A percentile compares a stretch with the other conserved stretches of the same genome.
Evolutionary conservation across 345 rosid genomes (phyloP).

Genomic region (Lenwebbia sp.): DNA sequence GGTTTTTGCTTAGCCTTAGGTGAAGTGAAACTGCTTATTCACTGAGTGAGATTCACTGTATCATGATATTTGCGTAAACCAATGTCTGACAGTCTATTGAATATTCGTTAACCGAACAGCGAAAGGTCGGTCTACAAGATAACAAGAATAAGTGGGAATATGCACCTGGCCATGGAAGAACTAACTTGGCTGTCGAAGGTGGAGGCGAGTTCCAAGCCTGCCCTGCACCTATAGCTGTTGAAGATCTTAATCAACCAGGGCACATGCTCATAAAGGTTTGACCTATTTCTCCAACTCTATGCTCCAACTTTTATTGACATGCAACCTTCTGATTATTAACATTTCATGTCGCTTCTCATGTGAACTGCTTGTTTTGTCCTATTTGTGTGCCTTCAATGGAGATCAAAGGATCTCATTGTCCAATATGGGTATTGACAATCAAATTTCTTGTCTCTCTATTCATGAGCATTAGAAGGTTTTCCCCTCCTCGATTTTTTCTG

Average conservation of each 20-base stretch:
- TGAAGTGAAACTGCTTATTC: not conserved
- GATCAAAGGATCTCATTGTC: not conserved
- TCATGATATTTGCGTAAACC: not conserved
- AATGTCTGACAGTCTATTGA: not conserved
- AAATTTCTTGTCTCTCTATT: not conserved
- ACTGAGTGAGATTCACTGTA: not conserved
- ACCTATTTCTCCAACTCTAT: not conserved
- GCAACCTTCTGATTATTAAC: not conserved
- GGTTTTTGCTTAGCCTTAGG: not conserved
- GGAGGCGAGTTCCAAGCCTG: constrained; percentile 26
- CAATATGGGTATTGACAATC: not conserved
- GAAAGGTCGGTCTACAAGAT: constrained; percentile 8
- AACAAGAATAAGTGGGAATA: constrained; percentile 12
- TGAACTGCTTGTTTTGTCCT: not conserved
- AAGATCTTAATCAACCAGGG: constrained; percentile 48
- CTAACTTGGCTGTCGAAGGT: constrained; percentile 33
- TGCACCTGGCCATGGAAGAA: constrained; percentile 10
- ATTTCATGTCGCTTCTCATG: not conserved
- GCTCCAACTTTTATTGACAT: not conserved
- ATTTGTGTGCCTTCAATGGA: not conserved
- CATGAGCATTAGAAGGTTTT: not conserved
- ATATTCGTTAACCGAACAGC: not conserved
- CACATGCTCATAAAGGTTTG: constrained; percentile 54
- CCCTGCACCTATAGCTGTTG: constrained; percentile 35
- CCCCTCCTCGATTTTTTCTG: not conserved